Conservation (phyloP, 352 stramenopile species). For the Globisporangium yorkense region DNA sequence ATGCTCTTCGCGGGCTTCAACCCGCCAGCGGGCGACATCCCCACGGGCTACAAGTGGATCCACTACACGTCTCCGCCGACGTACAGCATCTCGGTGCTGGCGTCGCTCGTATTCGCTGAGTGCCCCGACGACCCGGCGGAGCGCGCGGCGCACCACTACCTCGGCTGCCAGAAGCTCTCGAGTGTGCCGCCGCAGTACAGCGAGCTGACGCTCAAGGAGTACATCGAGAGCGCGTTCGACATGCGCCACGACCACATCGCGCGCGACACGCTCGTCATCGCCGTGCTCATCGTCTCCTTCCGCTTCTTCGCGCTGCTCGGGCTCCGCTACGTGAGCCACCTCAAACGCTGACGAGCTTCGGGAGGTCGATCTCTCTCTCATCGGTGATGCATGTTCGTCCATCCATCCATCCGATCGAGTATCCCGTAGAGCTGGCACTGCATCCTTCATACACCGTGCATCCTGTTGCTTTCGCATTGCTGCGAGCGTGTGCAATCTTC, state of each 20-base stretch:
- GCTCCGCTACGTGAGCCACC: conserved; percentile 45
- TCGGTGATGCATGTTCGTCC: too few relatives aligned
- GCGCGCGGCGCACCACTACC: conserved; percentile 7
- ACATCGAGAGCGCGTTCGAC: conserved; percentile 30
- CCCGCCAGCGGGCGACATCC: conserved; percentile 32
- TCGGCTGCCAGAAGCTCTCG: conserved; percentile 24
- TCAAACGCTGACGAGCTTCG: conserved; percentile 24
- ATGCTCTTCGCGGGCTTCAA: conserved; percentile 52
- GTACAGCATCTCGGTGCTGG: conserved; percentile 36
- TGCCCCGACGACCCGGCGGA: conserved; percentile 17
- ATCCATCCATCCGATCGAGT: too few relatives aligned
- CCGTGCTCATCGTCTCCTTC: conserved; percentile 37
- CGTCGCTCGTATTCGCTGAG: conserved; percentile 31
- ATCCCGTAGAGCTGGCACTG: too few relatives aligned
- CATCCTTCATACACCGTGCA: too few relatives aligned
- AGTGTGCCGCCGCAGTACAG: conserved; percentile 22
- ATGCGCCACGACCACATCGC: conserved; percentile 27
- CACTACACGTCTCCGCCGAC: conserved; percentile 45
- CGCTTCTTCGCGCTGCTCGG: conserved; percentile 38
- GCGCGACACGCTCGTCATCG: conserved; percentile 25
- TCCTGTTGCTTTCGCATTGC: too few relatives aligned
- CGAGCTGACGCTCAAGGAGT: conserved; percentile 34
- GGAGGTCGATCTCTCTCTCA: too few relatives aligned
- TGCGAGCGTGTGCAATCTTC: too few relatives aligned
- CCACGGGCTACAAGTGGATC: conserved; percentile 47